Base-by-base conservation (phyloP, 2,329 filamentous ascomycete species). In the Tothia fuscella region DNA sequence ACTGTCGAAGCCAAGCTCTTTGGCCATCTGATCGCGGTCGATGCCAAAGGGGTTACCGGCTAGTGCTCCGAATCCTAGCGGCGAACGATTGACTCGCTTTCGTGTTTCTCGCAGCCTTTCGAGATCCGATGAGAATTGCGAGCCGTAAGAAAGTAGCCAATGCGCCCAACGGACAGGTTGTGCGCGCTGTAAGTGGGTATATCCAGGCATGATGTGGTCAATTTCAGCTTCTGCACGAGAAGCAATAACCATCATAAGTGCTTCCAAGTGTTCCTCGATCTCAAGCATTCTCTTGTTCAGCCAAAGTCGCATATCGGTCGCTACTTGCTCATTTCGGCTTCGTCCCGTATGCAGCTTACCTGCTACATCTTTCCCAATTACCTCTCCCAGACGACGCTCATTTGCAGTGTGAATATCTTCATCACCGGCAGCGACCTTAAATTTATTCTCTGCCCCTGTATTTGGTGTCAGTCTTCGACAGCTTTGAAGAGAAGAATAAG, bases 251-350 rank as follows among this genome's bases (percentile, higher is more conserved):
- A 74, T 68, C 30, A 94, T 66, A 50, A 93, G 73, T 42, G 75
- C 71, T 32, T 76, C 67, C 4, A 94, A 69, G 51, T 78, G 76
- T 26, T 52, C 59, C 51, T 93, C 84, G 39, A 93, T 75, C 48
- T 69, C 68, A 43, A 71, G 71, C 44, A 94, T 66, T 64, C 82
- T 72, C 49, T 88, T 79, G 32, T 85, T 73, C 48, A 93, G 64
- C 86, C 86, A 95, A 59, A 94, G 68, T 47, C 86, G 79, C 82
- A 94, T 89, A 54, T 93, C 86, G 17, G 81, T 88, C 36, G 80
- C 86, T 43, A 93, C 78, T 64, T 94, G 87, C 63, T 95, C 87
- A 56, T 94, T 94, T 51, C 87, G 75, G 59, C 81, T 88, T 40
- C 88, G 80, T 32, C 68, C 67, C n/a, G 87, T 94, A 63, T 94